Evolutionary conservation across 768 basidiomycete genomes (phyloP).

Genomic region (Collybia mongolica): DNA sequence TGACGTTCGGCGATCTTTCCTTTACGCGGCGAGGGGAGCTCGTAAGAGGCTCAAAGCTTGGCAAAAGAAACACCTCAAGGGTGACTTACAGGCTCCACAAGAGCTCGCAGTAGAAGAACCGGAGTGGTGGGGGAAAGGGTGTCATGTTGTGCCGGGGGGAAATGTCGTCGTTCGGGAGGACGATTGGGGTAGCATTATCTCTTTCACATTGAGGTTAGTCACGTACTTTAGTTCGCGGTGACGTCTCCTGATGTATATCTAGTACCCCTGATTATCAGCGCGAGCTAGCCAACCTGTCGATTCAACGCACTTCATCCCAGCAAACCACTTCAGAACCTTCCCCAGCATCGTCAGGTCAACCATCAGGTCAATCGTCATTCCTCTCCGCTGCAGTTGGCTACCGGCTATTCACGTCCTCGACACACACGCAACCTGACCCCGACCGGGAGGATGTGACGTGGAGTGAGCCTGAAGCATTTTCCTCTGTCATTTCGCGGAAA

Average conservation of each 20-base stretch:
- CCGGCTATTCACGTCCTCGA: constrained; percentile 44
- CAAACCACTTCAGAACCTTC: constrained; percentile 1
- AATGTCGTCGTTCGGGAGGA: constrained; percentile 66
- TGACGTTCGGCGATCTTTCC: constrained; percentile 60
- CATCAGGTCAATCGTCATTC: constrained; percentile 39
- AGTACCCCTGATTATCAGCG: constrained; percentile 62
- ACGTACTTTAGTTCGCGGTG: not conserved
- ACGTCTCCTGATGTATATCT: constrained; percentile 5
- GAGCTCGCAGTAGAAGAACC: constrained; percentile 44
- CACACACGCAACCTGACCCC: constrained; percentile 49
- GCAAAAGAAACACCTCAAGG: constrained; percentile 61
- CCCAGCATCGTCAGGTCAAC: constrained; percentile 18
- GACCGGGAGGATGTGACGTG: constrained; percentile 57
- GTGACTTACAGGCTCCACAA: constrained; percentile 1
- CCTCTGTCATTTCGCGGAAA: constrained; percentile 59
- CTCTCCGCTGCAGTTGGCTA: constrained; percentile 47
- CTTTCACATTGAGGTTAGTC: constrained; percentile 67
- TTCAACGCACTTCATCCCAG: constrained; percentile 20
- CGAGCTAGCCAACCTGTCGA: constrained; percentile 41
- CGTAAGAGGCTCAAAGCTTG: constrained; percentile 56
- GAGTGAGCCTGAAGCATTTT: constrained; percentile 61
- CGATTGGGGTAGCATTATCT: constrained; percentile 79
- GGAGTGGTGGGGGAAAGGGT: constrained; percentile 62
- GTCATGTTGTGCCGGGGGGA: constrained; percentile 65
- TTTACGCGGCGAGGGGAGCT: constrained; percentile 50